Evolutionary conservation across 495 filamentous ascomycete genomes (phyloP), one percentile per base, ranked within the genome.

Genomic region (Neurospora sp.): DNA sequence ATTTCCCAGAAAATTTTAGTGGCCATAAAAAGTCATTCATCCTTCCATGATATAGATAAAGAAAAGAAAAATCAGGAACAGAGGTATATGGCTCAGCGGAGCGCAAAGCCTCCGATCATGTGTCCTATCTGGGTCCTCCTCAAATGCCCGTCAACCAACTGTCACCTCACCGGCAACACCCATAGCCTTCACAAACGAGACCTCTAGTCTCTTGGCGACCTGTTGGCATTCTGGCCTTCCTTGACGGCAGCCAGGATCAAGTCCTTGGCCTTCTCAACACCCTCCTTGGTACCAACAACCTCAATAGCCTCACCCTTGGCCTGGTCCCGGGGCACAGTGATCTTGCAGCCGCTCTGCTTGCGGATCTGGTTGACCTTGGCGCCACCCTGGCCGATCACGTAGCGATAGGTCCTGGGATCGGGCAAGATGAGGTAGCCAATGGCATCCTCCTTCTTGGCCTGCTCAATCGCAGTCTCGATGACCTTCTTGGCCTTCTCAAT

Each of bases 311-410:
- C 94, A 9, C 86, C 88, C 77, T 87, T 89, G 46, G 87, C 87
- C 76, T 95, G 90, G 79, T 92, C 91, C 75, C 92, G 89, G 54
- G 96, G 96, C 69, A 98, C 93, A 44, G 92, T 93, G 81, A 99
- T 95, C 80, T 90, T 92, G 85, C 94, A 97, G 39, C 92, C 93
- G 62, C 94, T 98, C 84, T 94, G 89, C 82, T 92, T 93, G 72
- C 96, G 90, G 79, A 99, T 98, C 11, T 87, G 83, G 81, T 97
- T 97, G 82, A 99, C 94, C 80, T 94, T 93, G 80, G 89, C 91
- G 73, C 96, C 96, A 69, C 92, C 92, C 77, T 90, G 91, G 31
- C 96, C 96, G 73, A 99, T 92, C 48, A 99, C 91, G 74, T 91
- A 91, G 72, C 95, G 90, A 86, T 98, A 96, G 69, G 92, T 94